phyloP scores from a whole-genome alignment of 2,329 filamentous ascomycete genomes.

The Emmonsiellopsis sp. region DNA sequence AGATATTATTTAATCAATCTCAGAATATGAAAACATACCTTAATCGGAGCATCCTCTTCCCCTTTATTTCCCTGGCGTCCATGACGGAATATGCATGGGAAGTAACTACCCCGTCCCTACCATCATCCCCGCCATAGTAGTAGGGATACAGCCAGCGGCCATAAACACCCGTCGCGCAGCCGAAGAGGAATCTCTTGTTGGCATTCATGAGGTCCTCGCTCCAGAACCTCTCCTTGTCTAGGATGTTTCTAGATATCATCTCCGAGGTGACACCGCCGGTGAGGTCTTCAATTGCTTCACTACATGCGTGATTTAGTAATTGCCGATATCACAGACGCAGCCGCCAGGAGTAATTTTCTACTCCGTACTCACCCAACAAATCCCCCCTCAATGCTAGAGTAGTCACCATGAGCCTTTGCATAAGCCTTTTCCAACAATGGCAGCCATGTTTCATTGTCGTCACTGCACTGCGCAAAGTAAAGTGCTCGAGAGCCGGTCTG shows the following conservation, averaged over 20 bases:
- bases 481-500: conserved; percentile 68
- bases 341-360: background rate
- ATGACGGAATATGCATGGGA: conserved; percentile 52
- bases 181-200: conserved; percentile 62
- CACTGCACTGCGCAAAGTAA: conserved; percentile 67
- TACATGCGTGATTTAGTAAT: conserved; percentile 13
- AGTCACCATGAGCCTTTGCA: conserved; percentile 77
- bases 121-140: conserved; percentile 26
- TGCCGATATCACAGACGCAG: background rate
- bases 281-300: conserved; percentile 51
- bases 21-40: conserved; percentile 31
- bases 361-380: conserved; percentile 49
- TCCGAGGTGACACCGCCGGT: conserved; percentile 45
- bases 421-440: conserved; percentile 75
- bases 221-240: conserved; percentile 73
- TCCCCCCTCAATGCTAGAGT: conserved; percentile 63
- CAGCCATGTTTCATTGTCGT: conserved; percentile 75
- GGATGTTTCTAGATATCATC: conserved; percentile 37
- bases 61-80: conserved; percentile 52
- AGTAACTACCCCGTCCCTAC: conserved; percentile 34
- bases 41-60: conserved; percentile 55
- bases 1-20: background rate
- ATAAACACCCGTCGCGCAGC: conserved; percentile 38
- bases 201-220: conserved; percentile 68
- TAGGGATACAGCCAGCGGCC: conserved; percentile 35